phyloP scores from a whole-genome alignment of 805 yeast species.

The Myxozyma neglecta region DNA sequence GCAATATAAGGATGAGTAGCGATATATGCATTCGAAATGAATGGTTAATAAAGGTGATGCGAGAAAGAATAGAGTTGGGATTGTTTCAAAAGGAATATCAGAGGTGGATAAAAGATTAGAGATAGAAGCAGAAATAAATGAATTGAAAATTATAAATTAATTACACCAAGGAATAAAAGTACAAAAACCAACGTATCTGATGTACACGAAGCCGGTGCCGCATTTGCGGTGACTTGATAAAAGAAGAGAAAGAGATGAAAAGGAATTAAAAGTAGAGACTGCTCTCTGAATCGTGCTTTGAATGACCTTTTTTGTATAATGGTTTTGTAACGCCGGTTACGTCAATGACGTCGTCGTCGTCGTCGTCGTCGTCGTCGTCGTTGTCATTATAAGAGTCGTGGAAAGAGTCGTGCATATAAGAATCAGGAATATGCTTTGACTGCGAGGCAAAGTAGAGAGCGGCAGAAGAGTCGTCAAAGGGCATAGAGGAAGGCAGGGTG shows the following conservation, averaged over 20 bases:
- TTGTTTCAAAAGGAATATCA: no score
- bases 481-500: not conserved
- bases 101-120: no score
- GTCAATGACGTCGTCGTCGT: not conserved
- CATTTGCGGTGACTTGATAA: not conserved
- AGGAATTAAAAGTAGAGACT: not conserved
- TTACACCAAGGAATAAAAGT: no score
- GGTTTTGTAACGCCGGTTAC: constrained; percentile 2
- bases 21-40: no score
- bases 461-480: constrained; percentile 1
- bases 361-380: not conserved
- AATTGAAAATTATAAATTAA: no score
- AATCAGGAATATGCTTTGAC: constrained; percentile 4
- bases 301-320: not conserved
- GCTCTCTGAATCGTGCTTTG: constrained; percentile 8
- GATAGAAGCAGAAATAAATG: no score
- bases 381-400: constrained; percentile 3
- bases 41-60: no score
- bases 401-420: constrained; percentile 1
- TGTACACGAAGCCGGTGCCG: not conserved
- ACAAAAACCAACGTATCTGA: no score
- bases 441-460: constrained; percentile 4
- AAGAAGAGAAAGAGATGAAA: not conserved
- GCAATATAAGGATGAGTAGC: no score
- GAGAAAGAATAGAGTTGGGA: no score